A percentile compares a stretch with the other conserved stretches of the same genome.
Evolutionary conservation across 148 eudicot genomes (phyloP).

Genomic region (Cornus suecica): DNA sequence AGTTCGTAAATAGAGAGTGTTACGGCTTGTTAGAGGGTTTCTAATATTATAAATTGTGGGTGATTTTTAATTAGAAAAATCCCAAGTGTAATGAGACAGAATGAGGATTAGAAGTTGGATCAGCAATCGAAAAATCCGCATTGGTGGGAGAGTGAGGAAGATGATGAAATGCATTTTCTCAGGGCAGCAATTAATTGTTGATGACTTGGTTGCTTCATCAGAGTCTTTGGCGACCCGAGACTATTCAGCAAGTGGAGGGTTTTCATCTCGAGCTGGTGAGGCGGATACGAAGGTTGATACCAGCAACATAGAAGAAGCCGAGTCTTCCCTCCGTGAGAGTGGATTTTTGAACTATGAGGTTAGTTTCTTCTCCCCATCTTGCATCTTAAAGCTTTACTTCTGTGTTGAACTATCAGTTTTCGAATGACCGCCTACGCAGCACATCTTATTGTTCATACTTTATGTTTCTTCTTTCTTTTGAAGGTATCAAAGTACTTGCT

Average conservation of each 20-base stretch:
- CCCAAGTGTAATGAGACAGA: conserved; percentile 28
- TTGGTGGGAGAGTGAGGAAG: conserved; percentile 38
- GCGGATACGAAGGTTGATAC: conserved; percentile 35
- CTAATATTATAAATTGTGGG: not conserved
- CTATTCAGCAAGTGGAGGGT: conserved; percentile 61
- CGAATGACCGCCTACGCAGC: not conserved
- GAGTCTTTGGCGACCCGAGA: conserved; percentile 77
- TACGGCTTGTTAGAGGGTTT: not conserved
- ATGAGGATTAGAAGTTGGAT: conserved; percentile 51
- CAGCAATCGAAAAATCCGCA: conserved; percentile 18
- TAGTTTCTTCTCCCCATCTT: conserved; percentile 11
- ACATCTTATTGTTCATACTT: not conserved
- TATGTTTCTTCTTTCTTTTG: not conserved
- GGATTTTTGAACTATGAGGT: conserved; percentile 89
- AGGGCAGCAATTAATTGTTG: conserved; percentile 54
- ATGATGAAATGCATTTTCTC: conserved; percentile 79
- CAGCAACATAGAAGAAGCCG: conserved; percentile 84
- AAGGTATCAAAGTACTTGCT: not conserved
- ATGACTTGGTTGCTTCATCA: conserved; percentile 52
- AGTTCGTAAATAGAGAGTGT: not conserved
- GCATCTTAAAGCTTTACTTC: not conserved
- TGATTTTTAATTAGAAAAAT: conserved; percentile 13
- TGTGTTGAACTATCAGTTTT: not conserved
- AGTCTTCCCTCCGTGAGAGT: conserved; percentile 84
- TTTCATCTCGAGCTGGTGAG: conserved; percentile 51